phyloP scores from a whole-genome alignment of 306 rosid species.

The Rosa chinensis region DNA sequence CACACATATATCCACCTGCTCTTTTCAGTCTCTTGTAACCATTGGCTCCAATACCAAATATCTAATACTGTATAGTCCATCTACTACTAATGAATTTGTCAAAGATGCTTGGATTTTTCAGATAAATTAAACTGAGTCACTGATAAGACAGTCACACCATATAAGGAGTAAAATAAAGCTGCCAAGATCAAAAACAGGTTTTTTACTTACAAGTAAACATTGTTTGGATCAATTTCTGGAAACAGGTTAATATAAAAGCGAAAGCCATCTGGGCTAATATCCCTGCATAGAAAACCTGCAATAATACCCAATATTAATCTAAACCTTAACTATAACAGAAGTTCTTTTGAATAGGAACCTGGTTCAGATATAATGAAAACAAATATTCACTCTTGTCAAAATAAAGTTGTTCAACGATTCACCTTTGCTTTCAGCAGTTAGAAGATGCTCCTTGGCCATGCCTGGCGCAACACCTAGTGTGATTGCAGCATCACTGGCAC shows the following conservation, averaged over 20 bases:
- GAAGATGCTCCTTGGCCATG: slow-evolving; percentile 98
- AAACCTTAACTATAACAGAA: neutral
- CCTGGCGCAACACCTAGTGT: slow-evolving; percentile 90
- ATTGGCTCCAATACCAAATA: neutral
- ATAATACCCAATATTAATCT: slow-evolving; percentile 28
- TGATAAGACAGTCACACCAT: neutral
- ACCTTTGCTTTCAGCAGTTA: slow-evolving; percentile 93
- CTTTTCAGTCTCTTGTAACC: neutral
- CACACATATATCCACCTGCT: neutral
- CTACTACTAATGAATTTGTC: neutral
- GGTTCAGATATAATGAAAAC: neutral
- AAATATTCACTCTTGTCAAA: neutral
- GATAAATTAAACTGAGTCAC: neutral
- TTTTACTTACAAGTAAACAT: slow-evolving; percentile 70
- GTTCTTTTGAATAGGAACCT: neutral
- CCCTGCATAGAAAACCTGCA: slow-evolving; percentile 92
- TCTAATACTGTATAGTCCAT: neutral
- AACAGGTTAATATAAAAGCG: slow-evolving; percentile 81
- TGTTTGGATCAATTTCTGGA: slow-evolving; percentile 57
- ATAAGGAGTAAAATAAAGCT: neutral
- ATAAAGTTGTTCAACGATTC: slow-evolving; percentile 19
- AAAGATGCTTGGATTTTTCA: neutral
- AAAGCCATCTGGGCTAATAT: slow-evolving; percentile 88
- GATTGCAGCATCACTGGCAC: slow-evolving; percentile 95
- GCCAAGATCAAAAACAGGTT: slow-evolving; percentile 12